Evolutionary conservation across 352 stramenopile genomes (phyloP).

Genomic region (Globisporangium apiculatum): DNA sequence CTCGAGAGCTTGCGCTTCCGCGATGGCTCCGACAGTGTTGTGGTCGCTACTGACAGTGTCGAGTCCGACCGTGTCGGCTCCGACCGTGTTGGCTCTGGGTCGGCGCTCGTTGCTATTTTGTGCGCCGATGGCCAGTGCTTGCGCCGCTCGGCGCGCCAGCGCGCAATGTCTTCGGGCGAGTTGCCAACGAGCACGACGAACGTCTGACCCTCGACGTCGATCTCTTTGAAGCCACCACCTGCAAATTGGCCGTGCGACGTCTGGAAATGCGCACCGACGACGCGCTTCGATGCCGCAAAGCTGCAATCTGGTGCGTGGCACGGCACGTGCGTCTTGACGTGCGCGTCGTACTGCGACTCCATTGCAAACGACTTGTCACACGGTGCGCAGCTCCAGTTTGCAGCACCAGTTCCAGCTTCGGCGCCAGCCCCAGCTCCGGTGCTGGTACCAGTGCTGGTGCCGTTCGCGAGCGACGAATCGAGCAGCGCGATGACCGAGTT

Average conservation of each 20-base stretch:
- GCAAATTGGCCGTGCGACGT: constrained; percentile 61
- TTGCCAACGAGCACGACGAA: constrained; percentile 83
- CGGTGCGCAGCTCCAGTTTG: constrained; percentile 44
- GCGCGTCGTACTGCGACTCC: constrained; percentile 61
- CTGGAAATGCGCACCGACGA: constrained; percentile 66
- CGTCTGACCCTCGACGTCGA: constrained; percentile 82
- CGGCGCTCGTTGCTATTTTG: constrained; percentile 1
- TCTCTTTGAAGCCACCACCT: constrained; percentile 69
- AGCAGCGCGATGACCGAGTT: too few species aligned
- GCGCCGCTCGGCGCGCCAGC: constrained; percentile 70
- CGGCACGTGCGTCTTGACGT: constrained; percentile 61
- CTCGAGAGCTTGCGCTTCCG: constrained; percentile 50
- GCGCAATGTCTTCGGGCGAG: constrained; percentile 69
- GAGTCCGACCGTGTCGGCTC: not conserved
- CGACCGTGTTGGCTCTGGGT: not conserved
- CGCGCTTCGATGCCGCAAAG: constrained; percentile 66
- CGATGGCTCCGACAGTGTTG: not conserved
- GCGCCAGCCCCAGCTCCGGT: constrained; percentile 3
- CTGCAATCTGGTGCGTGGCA: constrained; percentile 53
- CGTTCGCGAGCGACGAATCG: constrained; percentile 1
- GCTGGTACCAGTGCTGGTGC: not conserved
- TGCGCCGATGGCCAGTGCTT: constrained; percentile 46
- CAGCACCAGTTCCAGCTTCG: too few species aligned
- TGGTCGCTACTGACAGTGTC: not conserved
- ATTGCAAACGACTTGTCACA: constrained; percentile 71